These are phyloP conservation scores for Rhodotorula diobovata DNA, from an alignment of 768 basidiomycete species.

Conservation along the genomic window DNA sequence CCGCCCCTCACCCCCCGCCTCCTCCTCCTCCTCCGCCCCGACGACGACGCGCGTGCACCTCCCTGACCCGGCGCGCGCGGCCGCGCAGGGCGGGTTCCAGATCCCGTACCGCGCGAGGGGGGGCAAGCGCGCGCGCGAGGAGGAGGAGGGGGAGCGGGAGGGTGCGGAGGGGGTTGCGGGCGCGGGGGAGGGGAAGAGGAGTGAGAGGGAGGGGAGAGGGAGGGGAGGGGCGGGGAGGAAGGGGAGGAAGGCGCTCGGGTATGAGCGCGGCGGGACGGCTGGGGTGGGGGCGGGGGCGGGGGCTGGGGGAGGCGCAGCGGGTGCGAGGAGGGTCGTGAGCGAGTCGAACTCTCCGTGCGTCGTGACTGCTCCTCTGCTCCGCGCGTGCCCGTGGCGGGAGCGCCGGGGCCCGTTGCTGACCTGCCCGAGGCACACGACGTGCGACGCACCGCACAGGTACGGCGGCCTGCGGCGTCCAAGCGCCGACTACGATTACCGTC, in stretches of 20 bases:
- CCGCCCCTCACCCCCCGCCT: background rate
- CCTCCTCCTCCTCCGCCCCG: background rate
- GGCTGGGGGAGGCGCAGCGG: background rate
- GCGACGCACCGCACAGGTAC: too few species aligned
- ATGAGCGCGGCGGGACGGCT: background rate
- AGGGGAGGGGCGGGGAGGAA: too few species aligned
- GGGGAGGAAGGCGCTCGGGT: background rate
- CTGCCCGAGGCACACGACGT: too few species aligned
- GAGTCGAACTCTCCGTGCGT: constrained; percentile 2
- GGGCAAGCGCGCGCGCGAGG: background rate
- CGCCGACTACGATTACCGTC: background rate
- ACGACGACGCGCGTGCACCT: background rate
- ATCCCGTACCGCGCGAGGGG: constrained; percentile 12
- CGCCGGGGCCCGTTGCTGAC: too few species aligned
- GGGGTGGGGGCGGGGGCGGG: too few species aligned
- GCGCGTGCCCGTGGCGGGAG: too few species aligned
- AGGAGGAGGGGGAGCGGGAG: background rate
- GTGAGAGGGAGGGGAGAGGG: too few species aligned
- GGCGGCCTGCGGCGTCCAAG: too few species aligned
- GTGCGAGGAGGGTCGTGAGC: background rate
- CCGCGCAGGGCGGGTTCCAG: constrained; percentile 7
- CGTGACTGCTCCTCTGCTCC: background rate
- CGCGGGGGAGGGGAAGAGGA: too few species aligned
- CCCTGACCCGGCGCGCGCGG: background rate
- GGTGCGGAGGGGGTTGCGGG: background rate